Evolutionary conservation across 257 asterid species (phyloP).

Genomic region (Rubia yunnanensis): DNA sequence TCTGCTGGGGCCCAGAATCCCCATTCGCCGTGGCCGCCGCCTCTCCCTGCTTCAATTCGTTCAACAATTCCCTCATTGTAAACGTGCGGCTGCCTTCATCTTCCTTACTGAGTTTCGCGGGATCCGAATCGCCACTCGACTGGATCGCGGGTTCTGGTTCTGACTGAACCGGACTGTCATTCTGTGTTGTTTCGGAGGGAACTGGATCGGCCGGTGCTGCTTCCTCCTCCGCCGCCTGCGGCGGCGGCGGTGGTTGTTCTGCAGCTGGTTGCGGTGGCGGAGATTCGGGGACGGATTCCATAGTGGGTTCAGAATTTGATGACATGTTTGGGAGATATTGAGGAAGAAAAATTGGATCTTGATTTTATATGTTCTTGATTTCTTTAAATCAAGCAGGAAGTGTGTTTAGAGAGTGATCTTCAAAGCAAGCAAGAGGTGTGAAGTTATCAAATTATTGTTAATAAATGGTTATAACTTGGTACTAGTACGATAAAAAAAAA

Average conservation of each 20-base stretch:
- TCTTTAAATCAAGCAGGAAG: too few species aligned
- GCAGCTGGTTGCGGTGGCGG: neutral
- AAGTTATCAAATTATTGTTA: too few species aligned
- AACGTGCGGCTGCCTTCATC: constrained; percentile 74
- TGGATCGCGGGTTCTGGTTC: constrained; percentile 6
- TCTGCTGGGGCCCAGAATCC: constrained; percentile 25
- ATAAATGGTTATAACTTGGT: too few species aligned
- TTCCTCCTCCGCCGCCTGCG: neutral
- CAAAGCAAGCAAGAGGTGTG: too few species aligned
- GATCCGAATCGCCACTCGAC: constrained; percentile 14
- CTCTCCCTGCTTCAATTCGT: constrained; percentile 79
- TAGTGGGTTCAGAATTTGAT: constrained; percentile 33
- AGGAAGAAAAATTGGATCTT: neutral
- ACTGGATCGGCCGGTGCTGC: constrained; percentile 40
- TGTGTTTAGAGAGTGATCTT: too few species aligned
- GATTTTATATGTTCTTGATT: neutral
- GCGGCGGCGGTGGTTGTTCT: neutral
- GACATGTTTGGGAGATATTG: constrained; percentile 9
- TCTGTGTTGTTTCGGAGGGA: constrained; percentile 12
- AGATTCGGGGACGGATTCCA: neutral
- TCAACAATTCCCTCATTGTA: constrained; percentile 90
- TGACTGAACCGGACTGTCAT: constrained; percentile 20
- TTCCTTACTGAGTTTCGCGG: constrained; percentile 29
- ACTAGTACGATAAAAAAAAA: too few species aligned
- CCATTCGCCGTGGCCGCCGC: constrained; percentile 15